These are phyloP conservation scores for Phyllosticta citrichinensis DNA, from an alignment of 2,329 filamentous ascomycete species.

Conservation along the genomic window DNA sequence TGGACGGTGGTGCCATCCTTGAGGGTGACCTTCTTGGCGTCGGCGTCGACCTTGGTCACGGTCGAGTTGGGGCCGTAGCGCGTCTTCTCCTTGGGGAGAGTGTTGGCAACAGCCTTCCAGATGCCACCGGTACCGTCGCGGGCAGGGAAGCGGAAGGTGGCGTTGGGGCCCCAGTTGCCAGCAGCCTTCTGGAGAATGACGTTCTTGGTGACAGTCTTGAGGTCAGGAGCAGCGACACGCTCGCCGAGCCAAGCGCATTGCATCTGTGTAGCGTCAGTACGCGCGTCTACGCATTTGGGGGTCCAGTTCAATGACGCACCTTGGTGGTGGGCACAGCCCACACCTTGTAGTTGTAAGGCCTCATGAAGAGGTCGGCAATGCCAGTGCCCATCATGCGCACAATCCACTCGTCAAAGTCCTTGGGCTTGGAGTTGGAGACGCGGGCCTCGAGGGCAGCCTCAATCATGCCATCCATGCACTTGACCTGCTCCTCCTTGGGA, in stretches of 20 bases:
- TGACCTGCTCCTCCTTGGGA: slow-evolving; percentile 93
- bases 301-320: slow-evolving; percentile 43
- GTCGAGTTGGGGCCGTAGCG: slow-evolving; percentile 76
- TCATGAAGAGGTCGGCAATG: slow-evolving; percentile 93
- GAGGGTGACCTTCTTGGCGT: slow-evolving; percentile 72
- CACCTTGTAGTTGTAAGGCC: slow-evolving; percentile 99
- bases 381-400: slow-evolving; percentile 81
- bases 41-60: slow-evolving; percentile 79
- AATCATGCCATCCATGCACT: slow-evolving; percentile 89
- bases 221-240: slow-evolving; percentile 91
- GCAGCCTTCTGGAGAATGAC: slow-evolving; percentile 93
- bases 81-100: slow-evolving; percentile 83
- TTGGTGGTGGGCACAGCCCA: slow-evolving; percentile 98
- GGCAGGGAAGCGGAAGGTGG: slow-evolving; percentile 96
- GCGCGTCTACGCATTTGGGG: background rate
- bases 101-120: slow-evolving; percentile 95
- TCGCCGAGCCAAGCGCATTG: slow-evolving; percentile 98
- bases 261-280: slow-evolving; percentile 54
- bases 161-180: slow-evolving; percentile 96
- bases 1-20: slow-evolving; percentile 78
- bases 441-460: slow-evolving; percentile 83
- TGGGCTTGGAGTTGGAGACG: slow-evolving; percentile 81
- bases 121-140: slow-evolving; percentile 94
- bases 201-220: slow-evolving; percentile 89
- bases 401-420: slow-evolving; percentile 98